Conservation (phyloP, 257 asterid genomes). For the Penstemon barbatus region DNA sequence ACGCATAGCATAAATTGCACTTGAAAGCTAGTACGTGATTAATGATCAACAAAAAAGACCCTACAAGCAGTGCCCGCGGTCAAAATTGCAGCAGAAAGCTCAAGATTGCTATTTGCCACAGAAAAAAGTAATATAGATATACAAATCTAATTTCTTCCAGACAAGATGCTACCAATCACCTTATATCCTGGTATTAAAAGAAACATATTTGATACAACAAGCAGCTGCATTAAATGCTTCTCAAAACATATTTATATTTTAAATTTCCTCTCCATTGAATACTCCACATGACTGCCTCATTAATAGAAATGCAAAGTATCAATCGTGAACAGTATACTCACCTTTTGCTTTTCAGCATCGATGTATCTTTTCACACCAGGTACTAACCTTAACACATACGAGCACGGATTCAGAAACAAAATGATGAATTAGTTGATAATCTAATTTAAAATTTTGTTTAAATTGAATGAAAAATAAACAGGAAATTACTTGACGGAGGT, state of each 20-base stretch:
- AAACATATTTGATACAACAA: too few species aligned
- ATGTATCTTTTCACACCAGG: slow-evolving; percentile 80
- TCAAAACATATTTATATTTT: neutral
- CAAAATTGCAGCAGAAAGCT: too few species aligned
- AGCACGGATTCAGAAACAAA: neutral
- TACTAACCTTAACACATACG: slow-evolving; percentile 51
- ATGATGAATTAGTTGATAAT: slow-evolving; percentile 8
- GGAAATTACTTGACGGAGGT: slow-evolving; percentile 57
- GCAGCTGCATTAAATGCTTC: slow-evolving; percentile 19
- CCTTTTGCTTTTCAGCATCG: slow-evolving; percentile 88
- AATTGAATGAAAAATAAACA: neutral
- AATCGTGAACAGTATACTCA: slow-evolving; percentile 15
- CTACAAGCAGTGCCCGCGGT: neutral
- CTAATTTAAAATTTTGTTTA: neutral
- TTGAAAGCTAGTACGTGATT: neutral
- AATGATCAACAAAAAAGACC: slow-evolving; percentile 7
- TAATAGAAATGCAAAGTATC: slow-evolving; percentile 15
- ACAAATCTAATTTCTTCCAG: neutral
- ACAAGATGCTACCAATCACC: slow-evolving; percentile 3
- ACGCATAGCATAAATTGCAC: neutral
- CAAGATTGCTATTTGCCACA: neutral
- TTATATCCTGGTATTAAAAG: neutral
- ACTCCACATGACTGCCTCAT: neutral
- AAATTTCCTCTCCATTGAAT: too few species aligned
- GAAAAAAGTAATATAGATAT: neutral